These are phyloP conservation scores for Neurospora terricola DNA, from an alignment of 495 filamentous ascomycete species.

Conservation along the genomic window DNA sequence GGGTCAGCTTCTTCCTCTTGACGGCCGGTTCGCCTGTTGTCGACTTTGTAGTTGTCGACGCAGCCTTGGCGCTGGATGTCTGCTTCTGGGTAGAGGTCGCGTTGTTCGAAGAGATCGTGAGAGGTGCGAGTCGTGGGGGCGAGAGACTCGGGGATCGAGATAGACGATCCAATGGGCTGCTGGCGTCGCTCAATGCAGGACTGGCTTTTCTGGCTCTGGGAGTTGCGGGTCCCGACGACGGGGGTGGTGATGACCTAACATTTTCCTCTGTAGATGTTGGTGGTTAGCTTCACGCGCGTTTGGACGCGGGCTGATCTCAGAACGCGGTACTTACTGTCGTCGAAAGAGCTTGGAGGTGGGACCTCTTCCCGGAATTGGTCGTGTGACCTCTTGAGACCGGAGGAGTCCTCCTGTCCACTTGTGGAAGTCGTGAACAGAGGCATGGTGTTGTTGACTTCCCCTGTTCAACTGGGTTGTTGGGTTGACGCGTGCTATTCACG, in stretches of 20 bases:
- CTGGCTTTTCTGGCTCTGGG: conserved; percentile 20
- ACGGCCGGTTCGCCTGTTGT: conserved; percentile 12
- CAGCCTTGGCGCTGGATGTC: neutral
- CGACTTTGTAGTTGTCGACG: neutral
- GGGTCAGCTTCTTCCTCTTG: conserved; percentile 45
- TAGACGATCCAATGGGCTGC: conserved; percentile 19
- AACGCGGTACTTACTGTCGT: conserved; percentile 6
- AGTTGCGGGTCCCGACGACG: neutral
- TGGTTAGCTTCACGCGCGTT: neutral
- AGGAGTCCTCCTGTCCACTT: conserved; percentile 25
- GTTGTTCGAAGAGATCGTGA: neutral
- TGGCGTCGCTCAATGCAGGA: conserved; percentile 24
- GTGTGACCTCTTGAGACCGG: conserved; percentile 25
- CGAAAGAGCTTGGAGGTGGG: conserved; percentile 4
- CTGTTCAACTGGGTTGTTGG: neutral
- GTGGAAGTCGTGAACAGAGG: conserved; percentile 29
- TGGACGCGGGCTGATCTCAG: neutral
- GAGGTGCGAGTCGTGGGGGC: conserved; percentile 7
- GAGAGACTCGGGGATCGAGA: conserved; percentile 20
- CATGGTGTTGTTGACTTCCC: conserved; percentile 14
- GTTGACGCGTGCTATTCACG: neutral
- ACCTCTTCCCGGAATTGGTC: conserved; percentile 22
- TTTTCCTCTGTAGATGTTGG: conserved; percentile 14
- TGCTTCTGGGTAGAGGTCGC: conserved; percentile 3
- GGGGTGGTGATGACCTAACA: neutral